Percentiles rank a stretch among this genome's conserved stretches.
Conservation (phyloP, 176 grass and related monocot species). For the Alloteropsis semialata region DNA sequence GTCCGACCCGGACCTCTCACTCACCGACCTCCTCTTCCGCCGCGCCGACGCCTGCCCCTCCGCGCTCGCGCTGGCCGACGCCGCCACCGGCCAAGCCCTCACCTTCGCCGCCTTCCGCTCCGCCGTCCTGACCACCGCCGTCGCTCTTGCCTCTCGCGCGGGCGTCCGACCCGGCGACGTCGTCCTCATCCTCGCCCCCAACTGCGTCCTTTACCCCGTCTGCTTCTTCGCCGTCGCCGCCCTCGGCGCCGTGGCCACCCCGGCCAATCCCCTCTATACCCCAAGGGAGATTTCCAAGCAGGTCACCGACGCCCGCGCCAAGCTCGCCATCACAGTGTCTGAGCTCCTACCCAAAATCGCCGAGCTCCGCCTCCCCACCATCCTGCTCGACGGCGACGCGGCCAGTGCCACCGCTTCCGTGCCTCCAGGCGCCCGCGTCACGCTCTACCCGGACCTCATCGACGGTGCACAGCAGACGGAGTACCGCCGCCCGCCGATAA, state of each 20-base stretch:
- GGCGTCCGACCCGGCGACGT: slow-evolving; percentile 56
- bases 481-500: slow-evolving; percentile 46
- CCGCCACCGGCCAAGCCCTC: slow-evolving; percentile 43
- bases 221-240: slow-evolving; percentile 68
- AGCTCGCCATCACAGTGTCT: slow-evolving; percentile 59
- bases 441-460: slow-evolving; percentile 58
- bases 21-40: slow-evolving; percentile 54
- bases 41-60: slow-evolving; percentile 51
- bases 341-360: slow-evolving; percentile 52
- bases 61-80: slow-evolving; percentile 65
- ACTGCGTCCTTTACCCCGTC: slow-evolving; percentile 73
- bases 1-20: slow-evolving; percentile 46
- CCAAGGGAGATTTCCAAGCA: slow-evolving; percentile 73
- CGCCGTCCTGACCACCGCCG: slow-evolving; percentile 38
- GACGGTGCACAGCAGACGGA: slow-evolving; percentile 19
- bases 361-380: slow-evolving; percentile 47
- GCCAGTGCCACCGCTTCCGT: neutral
- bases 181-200: slow-evolving; percentile 71
- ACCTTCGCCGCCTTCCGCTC: slow-evolving; percentile 60
- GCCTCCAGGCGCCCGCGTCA: slow-evolving; percentile 21
- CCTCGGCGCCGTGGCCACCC: slow-evolving; percentile 70
- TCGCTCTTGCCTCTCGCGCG: slow-evolving; percentile 45
- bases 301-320: slow-evolving; percentile 47
- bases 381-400: slow-evolving; percentile 51
- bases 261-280: slow-evolving; percentile 81